Evolutionary conservation across 73 alveolate genomes (phyloP), one percentile per base, ranked within the genome.

Genomic region (Paramecium pentaurelia): DNA sequence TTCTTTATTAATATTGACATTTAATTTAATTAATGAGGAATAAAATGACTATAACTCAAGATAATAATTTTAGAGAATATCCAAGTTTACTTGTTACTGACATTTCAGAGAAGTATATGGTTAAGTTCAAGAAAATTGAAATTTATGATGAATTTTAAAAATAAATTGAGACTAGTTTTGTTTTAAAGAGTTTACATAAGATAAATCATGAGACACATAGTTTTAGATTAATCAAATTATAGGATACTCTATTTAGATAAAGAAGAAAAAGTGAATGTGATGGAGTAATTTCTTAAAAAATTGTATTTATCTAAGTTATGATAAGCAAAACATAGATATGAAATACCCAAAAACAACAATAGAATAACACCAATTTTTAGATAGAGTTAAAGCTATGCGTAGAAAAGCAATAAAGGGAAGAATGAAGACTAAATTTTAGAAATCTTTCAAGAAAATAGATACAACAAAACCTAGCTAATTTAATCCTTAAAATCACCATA

Each of bases 331-430:
- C 30, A 64, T 64, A 10, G 84, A 64, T 64, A 12, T 64, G 84
- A 64, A 64, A 28, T 64, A 64, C 47, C 84, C 84, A 12, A 64
- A 64, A 64, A 64, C 84, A 32, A 11, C 22, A 1, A 28, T 64
- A 28, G 51, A 64, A 12, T 5, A 64, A 27, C 84, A 64, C 27
- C 12, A 64, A 28, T 64, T 64, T 64, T 14, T 64, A 32, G 84
- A 64, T 64, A 64, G 49, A 64, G 49, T 64, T 12, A 64, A 64
- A 34, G 84, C 28, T 32, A 28, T 64, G 1, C 42, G 84, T 11
- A 64, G 84, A 34, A 64, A 51, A 64, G 84, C 84, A 2, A 64
- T 64, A 64, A 32, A 64, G 28, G 84, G 84, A 64, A 64, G 84
- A 64, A 64, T 64, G 84, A 64, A 64, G 27, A 25, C 32, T 6